A percentile compares a stretch with the other conserved stretches of the same genome.
phyloP scores from a whole-genome alignment of 495 filamentous ascomycete genomes.

The Chaetomium tenue region DNA sequence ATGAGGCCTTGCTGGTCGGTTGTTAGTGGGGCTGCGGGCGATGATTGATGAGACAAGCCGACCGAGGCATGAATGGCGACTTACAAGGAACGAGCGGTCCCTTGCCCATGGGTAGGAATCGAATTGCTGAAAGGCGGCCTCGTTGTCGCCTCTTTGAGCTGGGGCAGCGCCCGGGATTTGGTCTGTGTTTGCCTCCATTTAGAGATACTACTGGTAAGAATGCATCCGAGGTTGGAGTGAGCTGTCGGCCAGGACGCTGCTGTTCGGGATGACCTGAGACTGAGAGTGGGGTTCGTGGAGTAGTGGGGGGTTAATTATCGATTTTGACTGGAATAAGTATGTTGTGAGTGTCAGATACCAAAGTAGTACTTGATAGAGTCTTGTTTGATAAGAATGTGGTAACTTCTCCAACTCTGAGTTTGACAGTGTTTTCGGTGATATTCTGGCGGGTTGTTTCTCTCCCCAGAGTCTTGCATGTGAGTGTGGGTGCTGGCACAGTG shows the following conservation, averaged over 20 bases:
- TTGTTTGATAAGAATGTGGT: not conserved
- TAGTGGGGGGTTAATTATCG: not conserved
- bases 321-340: not conserved
- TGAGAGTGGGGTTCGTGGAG: not conserved
- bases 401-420: not conserved
- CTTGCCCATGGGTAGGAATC: conserved; percentile 23
- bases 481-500: not conserved
- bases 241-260: not conserved
- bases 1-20: conserved; percentile 29
- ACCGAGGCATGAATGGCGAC: conserved; percentile 14
- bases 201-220: conserved; percentile 7
- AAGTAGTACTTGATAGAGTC: not conserved
- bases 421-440: not conserved
- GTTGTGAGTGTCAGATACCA: not conserved
- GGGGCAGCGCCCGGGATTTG: not conserved
- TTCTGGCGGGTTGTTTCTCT: not conserved
- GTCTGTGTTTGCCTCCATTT: conserved; percentile 9
- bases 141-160: conserved; percentile 1
- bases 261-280: not conserved
- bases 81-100: conserved; percentile 36
- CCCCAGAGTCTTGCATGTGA: not conserved
- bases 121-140: conserved; percentile 19
- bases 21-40: conserved; percentile 3
- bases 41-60: not conserved
- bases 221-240: not conserved